phyloP scores from a whole-genome alignment of 2,329 filamentous ascomycete species.

The Myriosclerotinia duriaeana region DNA sequence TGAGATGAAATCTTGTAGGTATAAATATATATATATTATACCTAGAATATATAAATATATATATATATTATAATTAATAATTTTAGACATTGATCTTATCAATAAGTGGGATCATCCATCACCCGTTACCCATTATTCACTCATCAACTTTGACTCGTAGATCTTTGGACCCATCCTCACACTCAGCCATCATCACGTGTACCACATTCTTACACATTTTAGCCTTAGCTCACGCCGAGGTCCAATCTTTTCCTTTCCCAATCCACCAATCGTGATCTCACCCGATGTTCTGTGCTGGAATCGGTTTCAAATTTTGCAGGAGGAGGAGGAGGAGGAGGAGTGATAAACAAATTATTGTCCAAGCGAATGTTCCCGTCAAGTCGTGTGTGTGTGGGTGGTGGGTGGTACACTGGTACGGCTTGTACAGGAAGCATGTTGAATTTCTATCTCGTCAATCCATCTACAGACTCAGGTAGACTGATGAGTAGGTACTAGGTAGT shows the following conservation, averaged over 20 bases:
- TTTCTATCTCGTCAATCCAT: too few species aligned
- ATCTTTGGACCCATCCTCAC: not conserved
- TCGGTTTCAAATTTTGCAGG: conserved; percentile 13
- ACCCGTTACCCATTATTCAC: too few species aligned
- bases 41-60: not conserved
- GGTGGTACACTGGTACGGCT: not conserved
- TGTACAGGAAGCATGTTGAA: not conserved
- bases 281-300: conserved; percentile 18
- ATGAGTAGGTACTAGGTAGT: too few species aligned
- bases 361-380: conserved; percentile 6
- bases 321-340: too few species aligned
- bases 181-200: conserved; percentile 12
- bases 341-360: conserved; percentile 9
- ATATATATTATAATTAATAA: not conserved
- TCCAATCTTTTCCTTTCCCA: not conserved
- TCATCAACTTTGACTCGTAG: not conserved
- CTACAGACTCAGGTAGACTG: too few species aligned
- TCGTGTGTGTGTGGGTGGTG: not conserved
- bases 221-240: not conserved
- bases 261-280: not conserved
- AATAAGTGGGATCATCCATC: too few species aligned
- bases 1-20: too few species aligned
- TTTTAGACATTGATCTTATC: conserved; percentile 1
- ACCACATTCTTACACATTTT: too few species aligned
- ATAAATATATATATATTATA: not conserved